phyloP scores from a whole-genome alignment of 805 yeast species.

The Ogataea trehalophila region DNA sequence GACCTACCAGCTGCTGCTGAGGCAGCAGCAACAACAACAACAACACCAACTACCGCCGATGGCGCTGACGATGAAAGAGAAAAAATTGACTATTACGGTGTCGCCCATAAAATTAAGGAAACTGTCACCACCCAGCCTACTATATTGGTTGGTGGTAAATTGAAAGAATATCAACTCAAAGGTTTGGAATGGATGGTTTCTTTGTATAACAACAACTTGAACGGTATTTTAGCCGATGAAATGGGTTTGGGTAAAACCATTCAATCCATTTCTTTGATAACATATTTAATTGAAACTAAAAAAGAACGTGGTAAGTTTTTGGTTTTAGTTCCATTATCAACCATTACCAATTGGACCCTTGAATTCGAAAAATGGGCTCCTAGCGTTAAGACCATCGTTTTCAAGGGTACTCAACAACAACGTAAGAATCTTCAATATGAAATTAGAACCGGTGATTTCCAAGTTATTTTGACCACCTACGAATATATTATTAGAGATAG shows the following conservation, averaged over 20 bases:
- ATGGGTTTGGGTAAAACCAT: conserved; percentile 68
- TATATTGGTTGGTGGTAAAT: conserved; percentile 68
- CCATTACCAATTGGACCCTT: conserved; percentile 79
- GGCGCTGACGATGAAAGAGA: conserved; percentile 52
- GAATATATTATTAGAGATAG: conserved; percentile 79
- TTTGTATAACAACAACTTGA: conserved; percentile 52
- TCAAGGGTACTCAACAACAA: conserved; percentile 72
- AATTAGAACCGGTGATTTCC: conserved; percentile 64
- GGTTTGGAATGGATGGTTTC: conserved; percentile 69
- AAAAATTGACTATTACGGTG: conserved; percentile 74
- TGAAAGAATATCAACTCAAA: conserved; percentile 70
- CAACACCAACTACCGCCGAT: conserved; percentile 22
- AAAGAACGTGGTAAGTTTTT: conserved; percentile 64
- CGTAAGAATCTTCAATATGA: conserved; percentile 63
- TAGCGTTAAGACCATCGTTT: conserved; percentile 60
- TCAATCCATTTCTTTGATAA: conserved; percentile 72
- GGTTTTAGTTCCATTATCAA: conserved; percentile 79
- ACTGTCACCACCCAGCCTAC: conserved; percentile 60
- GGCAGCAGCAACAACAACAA: conserved; percentile 16
- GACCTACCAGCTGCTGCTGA: conserved; percentile 9
- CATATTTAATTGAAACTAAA: conserved; percentile 66
- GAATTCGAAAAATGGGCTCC: conserved; percentile 92
- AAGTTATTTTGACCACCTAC: conserved; percentile 73
- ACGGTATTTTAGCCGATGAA: conserved; percentile 64
- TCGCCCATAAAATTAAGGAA: conserved; percentile 73